A percentile compares a stretch with the other conserved stretches of the same genome.
phyloP scores from a whole-genome alignment of 2,329 filamentous ascomycete genomes.

The Hypoxylon rubiginosum region DNA sequence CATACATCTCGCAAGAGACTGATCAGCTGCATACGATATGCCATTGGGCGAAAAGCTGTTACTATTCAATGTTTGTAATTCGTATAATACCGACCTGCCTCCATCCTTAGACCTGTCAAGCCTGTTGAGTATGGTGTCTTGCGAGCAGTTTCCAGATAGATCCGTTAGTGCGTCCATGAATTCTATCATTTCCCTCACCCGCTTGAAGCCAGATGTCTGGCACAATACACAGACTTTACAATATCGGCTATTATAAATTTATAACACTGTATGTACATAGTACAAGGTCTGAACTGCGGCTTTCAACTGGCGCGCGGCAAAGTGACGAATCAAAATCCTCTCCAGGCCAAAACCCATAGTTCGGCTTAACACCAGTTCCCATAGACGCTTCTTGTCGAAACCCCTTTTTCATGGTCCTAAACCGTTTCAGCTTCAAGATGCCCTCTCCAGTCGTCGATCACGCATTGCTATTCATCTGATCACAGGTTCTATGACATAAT shows the following conservation, averaged over 20 bases:
- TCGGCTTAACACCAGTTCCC: conserved; percentile 20
- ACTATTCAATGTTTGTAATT: neutral
- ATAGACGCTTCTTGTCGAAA: conserved; percentile 7
- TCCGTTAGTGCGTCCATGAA: too few relatives aligned
- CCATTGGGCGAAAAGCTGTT: conserved; percentile 14
- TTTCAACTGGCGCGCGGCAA: conserved; percentile 26
- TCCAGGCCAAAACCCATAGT: neutral
- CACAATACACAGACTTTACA: too few relatives aligned
- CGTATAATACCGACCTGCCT: too few relatives aligned
- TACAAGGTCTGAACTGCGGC: neutral
- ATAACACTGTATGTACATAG: neutral
- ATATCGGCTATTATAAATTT: too few relatives aligned
- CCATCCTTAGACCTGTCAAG: too few relatives aligned
- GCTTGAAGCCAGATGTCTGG: too few relatives aligned
- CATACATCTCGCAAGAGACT: neutral
- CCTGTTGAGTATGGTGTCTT: too few relatives aligned
- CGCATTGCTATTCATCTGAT: conserved; percentile 39
- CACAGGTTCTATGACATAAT: conserved; percentile 19
- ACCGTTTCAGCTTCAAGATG: conserved; percentile 45
- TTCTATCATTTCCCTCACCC: too few relatives aligned
- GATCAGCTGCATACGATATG: conserved; percentile 5
- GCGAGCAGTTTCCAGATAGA: too few relatives aligned
- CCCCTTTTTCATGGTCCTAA: conserved; percentile 30
- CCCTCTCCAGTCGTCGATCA: conserved; percentile 44
- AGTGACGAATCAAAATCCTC: neutral